A percentile compares a stretch with the other conserved stretches of the same genome.
phyloP scores from a whole-genome alignment of 139 green algal genomes.

The Auxenochlorella pyrenoidosa region DNA sequence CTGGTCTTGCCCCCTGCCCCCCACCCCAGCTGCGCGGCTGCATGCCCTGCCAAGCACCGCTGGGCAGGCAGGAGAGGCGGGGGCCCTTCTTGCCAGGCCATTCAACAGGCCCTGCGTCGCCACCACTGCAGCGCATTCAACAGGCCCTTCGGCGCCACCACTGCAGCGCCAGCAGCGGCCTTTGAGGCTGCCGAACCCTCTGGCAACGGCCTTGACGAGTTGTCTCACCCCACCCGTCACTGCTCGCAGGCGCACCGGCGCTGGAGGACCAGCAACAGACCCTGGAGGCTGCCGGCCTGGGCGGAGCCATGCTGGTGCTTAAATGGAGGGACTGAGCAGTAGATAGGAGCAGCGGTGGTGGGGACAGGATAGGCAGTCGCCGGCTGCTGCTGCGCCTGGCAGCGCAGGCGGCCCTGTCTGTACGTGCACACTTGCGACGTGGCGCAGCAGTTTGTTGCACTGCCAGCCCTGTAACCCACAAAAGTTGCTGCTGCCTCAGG shows the following conservation, averaged over 20 bases:
- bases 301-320: constrained; percentile 44
- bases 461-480: no score
- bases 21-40: no score
- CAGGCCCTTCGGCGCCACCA: no score
- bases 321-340: constrained; percentile 39
- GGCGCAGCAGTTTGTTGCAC: no score
- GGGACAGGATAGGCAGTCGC: neutral
- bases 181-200: constrained; percentile 7
- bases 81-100: no score
- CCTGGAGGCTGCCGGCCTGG: constrained; percentile 27
- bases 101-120: no score
- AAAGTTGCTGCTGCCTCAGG: no score
- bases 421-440: no score
- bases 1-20: no score
- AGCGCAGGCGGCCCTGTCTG: neutral
- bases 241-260: constrained; percentile 26
- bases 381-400: neutral
- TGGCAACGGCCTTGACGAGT: neutral
- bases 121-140: no score
- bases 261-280: constrained; percentile 31
- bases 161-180: constrained; percentile 19
- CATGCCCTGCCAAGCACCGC: no score
- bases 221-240: neutral
- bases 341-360: neutral
- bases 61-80: no score